Percentiles rank a stretch among this genome's conserved stretches.
These are phyloP conservation scores for Monilinia laxa DNA, from an alignment of 2,329 filamentous ascomycete species.

Conservation along the genomic window DNA sequence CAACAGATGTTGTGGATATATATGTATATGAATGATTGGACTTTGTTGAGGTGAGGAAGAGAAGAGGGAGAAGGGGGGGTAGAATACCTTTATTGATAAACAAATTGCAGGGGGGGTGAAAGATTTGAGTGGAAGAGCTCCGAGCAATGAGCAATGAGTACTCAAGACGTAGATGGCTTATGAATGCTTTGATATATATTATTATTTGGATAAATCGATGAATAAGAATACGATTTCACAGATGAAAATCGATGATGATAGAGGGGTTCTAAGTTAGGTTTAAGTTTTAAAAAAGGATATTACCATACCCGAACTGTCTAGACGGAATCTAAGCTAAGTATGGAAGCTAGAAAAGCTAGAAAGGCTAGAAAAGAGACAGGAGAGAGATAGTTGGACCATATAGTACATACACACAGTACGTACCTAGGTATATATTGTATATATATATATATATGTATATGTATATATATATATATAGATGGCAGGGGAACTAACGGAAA, in stretches of 20 bases:
- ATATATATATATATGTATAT: too few relatives aligned
- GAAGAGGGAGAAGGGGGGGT: slow-evolving; percentile 15
- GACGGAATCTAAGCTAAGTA: slow-evolving; percentile 6
- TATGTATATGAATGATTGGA: neutral
- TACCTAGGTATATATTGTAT: too few relatives aligned
- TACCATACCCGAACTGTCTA: neutral
- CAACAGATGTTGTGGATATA: slow-evolving; percentile 31
- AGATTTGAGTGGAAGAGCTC: neutral
- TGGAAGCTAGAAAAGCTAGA: neutral
- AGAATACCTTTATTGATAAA: slow-evolving; percentile 17
- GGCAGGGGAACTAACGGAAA: neutral
- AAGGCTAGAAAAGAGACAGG: neutral
- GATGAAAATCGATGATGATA: neutral
- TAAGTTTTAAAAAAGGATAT: slow-evolving; percentile 4
- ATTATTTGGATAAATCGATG: neutral
- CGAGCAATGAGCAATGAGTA: neutral
- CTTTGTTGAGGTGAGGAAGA: neutral
- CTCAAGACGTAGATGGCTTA: neutral
- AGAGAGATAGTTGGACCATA: neutral
- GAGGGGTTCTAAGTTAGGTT: neutral
- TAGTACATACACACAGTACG: too few relatives aligned
- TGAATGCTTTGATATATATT: slow-evolving; percentile 1
- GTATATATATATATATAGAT: neutral
- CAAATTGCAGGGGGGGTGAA: neutral
- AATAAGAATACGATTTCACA: slow-evolving; percentile 15